A percentile compares a stretch with the other conserved stretches of the same genome.
Conservation (phyloP, 805 yeast species). For the Candida easanensis region DNA sequence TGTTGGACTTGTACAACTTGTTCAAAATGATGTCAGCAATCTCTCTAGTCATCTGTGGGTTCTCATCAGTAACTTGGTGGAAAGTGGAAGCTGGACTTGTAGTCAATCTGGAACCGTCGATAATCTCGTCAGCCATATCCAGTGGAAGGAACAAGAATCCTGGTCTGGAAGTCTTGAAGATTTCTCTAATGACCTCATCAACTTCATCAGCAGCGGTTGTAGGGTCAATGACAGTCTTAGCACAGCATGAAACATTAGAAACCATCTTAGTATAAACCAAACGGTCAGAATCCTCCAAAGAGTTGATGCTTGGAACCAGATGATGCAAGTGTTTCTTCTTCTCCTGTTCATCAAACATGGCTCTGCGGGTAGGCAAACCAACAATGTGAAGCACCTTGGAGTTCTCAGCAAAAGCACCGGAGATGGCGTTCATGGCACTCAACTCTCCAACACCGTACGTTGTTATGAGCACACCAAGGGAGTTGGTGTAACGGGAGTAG, state of each 20-base stretch:
- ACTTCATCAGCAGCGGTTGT: constrained; percentile 53
- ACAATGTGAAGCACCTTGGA: constrained; percentile 82
- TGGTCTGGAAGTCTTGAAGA: constrained; percentile 63
- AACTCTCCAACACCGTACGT: constrained; percentile 92
- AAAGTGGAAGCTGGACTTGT: constrained; percentile 29
- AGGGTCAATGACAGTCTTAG: constrained; percentile 46
- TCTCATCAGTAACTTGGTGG: constrained; percentile 21
- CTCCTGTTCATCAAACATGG: constrained; percentile 28
- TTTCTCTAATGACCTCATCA: constrained; percentile 60
- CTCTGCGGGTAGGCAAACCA: constrained; percentile 48
- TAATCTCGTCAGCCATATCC: constrained; percentile 52
- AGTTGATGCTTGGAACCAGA: constrained; percentile 49
- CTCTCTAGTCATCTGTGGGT: constrained; percentile 29
- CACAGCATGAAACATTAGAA: constrained; percentile 51
- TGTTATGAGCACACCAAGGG: constrained; percentile 59
- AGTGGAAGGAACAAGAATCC: constrained; percentile 80
- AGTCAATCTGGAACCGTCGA: constrained; percentile 37
- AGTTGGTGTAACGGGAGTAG: constrained; percentile 61
- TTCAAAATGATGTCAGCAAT: constrained; percentile 45
- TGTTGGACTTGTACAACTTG: constrained; percentile 47
- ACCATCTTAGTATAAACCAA: constrained; percentile 64
- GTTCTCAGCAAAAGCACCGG: constrained; percentile 81
- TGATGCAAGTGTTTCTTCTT: constrained; percentile 49
- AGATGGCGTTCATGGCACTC: constrained; percentile 76
- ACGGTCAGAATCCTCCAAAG: constrained; percentile 59